Evolutionary conservation across 192 early-diverging fungal species (phyloP).

Genomic region (Dispira parvispora): DNA sequence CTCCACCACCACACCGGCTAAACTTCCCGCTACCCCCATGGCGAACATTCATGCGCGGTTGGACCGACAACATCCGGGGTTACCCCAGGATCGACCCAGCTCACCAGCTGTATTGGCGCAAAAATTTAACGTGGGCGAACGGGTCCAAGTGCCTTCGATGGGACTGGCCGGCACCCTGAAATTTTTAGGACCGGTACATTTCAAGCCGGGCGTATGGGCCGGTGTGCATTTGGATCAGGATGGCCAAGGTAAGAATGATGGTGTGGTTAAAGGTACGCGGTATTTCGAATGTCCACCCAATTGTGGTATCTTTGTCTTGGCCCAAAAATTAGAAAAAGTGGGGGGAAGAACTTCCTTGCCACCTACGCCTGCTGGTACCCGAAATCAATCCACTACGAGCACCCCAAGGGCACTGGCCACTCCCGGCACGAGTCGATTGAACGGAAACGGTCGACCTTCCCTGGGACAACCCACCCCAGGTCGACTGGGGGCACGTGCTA

Average conservation of each 20-base stretch:
- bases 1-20: too few relatives aligned
- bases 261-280: conserved; percentile 41
- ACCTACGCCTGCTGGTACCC: not conserved
- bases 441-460: not conserved
- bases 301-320: conserved; percentile 54
- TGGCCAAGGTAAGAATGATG: conserved; percentile 65
- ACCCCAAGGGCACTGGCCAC: not conserved
- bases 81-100: not conserved
- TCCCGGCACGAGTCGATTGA: not conserved
- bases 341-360: too few relatives aligned
- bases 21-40: not conserved
- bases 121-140: conserved; percentile 24
- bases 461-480: not conserved
- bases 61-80: not conserved
- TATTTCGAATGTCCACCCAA: conserved; percentile 57
- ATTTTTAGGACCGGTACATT: conserved; percentile 53
- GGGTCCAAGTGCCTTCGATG: conserved; percentile 45
- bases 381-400: not conserved
- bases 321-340: conserved; percentile 28
- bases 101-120: not conserved
- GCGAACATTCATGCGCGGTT: too few relatives aligned
- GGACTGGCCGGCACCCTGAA: conserved; percentile 41
- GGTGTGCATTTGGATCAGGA: conserved; percentile 57
- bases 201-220: conserved; percentile 63
- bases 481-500: not conserved